Percentiles rank a stretch among this genome's conserved stretches.
Conservation (phyloP, 768 basidiomycete species). For the Phylloporus sp. region DNA sequence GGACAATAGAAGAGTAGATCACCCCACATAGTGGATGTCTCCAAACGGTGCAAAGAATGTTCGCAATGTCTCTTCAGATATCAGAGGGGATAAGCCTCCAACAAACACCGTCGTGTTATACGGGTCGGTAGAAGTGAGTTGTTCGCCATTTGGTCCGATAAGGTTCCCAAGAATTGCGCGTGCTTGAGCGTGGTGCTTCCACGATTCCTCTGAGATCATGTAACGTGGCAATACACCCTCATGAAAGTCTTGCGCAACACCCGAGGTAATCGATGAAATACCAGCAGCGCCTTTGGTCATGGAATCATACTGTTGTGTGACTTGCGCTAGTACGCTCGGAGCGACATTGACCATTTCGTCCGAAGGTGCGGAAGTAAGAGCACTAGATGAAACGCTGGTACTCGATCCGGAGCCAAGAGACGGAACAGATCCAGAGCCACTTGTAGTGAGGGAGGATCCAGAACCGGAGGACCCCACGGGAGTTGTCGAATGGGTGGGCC, state of each 20-base stretch:
- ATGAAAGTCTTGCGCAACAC: constrained; percentile 42
- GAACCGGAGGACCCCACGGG: constrained; percentile 40
- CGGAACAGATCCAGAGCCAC: constrained; percentile 46
- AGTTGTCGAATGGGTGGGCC: constrained; percentile 23
- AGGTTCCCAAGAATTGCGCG: constrained; percentile 77
- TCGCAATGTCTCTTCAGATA: constrained; percentile 85
- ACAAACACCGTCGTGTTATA: constrained; percentile 96
- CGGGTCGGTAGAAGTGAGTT: constrained; percentile 86
- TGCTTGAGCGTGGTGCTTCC: constrained; percentile 82
- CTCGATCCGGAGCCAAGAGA: constrained; percentile 46
- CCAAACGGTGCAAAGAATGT: constrained; percentile 92
- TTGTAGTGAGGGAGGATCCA: constrained; percentile 41
- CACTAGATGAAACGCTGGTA: constrained; percentile 47
- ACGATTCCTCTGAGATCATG: constrained; percentile 66
- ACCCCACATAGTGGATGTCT: constrained; percentile 82
- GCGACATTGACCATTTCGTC: constrained; percentile 51
- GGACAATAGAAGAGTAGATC: neutral
- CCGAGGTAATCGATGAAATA: constrained; percentile 28
- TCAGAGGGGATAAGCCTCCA: constrained; percentile 81
- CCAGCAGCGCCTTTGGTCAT: constrained; percentile 29
- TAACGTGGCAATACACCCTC: constrained; percentile 46
- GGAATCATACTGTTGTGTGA: constrained; percentile 43
- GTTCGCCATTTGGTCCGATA: constrained; percentile 82
- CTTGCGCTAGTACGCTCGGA: constrained; percentile 42
- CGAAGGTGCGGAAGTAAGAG: constrained; percentile 42